Conservation (phyloP, 768 basidiomycete genomes). For the Leccinum obscurum region DNA sequence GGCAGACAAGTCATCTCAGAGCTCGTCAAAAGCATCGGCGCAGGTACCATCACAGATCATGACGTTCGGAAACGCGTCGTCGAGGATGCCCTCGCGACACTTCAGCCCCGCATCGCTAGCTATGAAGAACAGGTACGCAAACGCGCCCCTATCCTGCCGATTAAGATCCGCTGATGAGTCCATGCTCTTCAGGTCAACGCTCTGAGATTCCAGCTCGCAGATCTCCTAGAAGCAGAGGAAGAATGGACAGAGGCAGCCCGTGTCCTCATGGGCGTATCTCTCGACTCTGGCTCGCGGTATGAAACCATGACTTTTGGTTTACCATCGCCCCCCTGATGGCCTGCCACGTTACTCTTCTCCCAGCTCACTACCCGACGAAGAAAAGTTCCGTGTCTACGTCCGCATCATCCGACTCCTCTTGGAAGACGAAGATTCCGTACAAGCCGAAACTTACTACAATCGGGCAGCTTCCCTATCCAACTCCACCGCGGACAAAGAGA, state of each 20-base stretch:
- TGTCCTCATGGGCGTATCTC: slow-evolving; percentile 87
- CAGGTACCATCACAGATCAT: slow-evolving; percentile 51
- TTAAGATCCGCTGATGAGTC: slow-evolving; percentile 7
- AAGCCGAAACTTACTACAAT: slow-evolving; percentile 98
- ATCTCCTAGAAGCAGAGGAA: slow-evolving; percentile 85
- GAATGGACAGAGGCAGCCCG: slow-evolving; percentile 93
- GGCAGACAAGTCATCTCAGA: slow-evolving; percentile 86
- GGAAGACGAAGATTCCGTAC: slow-evolving; percentile 95
- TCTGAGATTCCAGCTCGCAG: slow-evolving; percentile 86
- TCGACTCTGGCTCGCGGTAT: slow-evolving; percentile 87
- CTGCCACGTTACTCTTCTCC: background rate
- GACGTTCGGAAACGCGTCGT: slow-evolving; percentile 72
- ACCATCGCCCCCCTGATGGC: slow-evolving; percentile 6
- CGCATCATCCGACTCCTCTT: slow-evolving; percentile 92
- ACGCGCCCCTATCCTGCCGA: background rate
- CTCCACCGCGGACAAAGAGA: slow-evolving; percentile 75
- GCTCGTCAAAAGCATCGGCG: slow-evolving; percentile 68
- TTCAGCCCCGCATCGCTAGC: slow-evolving; percentile 81
- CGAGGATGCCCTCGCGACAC: slow-evolving; percentile 65
- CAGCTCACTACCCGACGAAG: slow-evolving; percentile 72
- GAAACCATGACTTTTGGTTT: slow-evolving; percentile 13
- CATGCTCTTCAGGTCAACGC: slow-evolving; percentile 62
- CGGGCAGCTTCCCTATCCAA: slow-evolving; percentile 90
- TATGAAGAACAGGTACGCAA: slow-evolving; percentile 88
- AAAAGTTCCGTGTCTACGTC: slow-evolving; percentile 88